Evolutionary conservation across 2,329 filamentous ascomycete genomes (phyloP).

Genomic region (Dendrostoma leiphaemia): DNA sequence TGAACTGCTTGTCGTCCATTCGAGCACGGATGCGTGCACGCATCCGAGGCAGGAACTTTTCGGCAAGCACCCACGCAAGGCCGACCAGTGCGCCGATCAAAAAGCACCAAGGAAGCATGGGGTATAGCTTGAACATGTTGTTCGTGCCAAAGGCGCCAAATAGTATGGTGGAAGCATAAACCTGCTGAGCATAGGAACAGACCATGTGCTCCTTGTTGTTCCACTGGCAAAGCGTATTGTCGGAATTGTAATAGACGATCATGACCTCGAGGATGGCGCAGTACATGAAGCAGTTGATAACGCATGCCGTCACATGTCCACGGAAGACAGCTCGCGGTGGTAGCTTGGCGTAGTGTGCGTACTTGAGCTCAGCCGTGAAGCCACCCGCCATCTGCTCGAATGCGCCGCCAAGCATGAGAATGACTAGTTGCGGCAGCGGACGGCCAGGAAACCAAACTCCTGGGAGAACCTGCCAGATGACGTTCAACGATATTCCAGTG

Average conservation of each 20-base stretch:
- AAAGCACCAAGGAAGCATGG: slow-evolving; percentile 34
- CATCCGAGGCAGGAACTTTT: slow-evolving; percentile 51
- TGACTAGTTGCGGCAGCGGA: slow-evolving; percentile 45
- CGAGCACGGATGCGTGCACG: slow-evolving; percentile 50
- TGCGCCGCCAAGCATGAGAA: slow-evolving; percentile 44
- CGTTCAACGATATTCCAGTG: slow-evolving; percentile 43
- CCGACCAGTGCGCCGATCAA: slow-evolving; percentile 46
- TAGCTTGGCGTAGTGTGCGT: slow-evolving; percentile 54
- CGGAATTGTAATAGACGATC: slow-evolving; percentile 43
- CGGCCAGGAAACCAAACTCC: slow-evolving; percentile 41
- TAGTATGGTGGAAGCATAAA: slow-evolving; percentile 34
- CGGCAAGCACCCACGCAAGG: slow-evolving; percentile 54
- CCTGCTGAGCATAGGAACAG: slow-evolving; percentile 41
- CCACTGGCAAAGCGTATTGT: slow-evolving; percentile 46
- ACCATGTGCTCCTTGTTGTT: slow-evolving; percentile 40
- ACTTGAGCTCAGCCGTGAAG: slow-evolving; percentile 38
- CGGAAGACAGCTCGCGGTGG: slow-evolving; percentile 58
- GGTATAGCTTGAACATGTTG: slow-evolving; percentile 38
- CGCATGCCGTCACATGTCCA: slow-evolving; percentile 54
- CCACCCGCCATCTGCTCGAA: slow-evolving; percentile 35
- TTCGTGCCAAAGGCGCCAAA: slow-evolving; percentile 34
- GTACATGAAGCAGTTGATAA: slow-evolving; percentile 39
- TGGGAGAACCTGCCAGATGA: slow-evolving; percentile 48
- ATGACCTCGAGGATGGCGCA: slow-evolving; percentile 52
- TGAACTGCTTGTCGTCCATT: slow-evolving; percentile 40